Conservation (phyloP, 2,329 filamentous ascomycete species). For the Colletotrichum spaethianum region DNA sequence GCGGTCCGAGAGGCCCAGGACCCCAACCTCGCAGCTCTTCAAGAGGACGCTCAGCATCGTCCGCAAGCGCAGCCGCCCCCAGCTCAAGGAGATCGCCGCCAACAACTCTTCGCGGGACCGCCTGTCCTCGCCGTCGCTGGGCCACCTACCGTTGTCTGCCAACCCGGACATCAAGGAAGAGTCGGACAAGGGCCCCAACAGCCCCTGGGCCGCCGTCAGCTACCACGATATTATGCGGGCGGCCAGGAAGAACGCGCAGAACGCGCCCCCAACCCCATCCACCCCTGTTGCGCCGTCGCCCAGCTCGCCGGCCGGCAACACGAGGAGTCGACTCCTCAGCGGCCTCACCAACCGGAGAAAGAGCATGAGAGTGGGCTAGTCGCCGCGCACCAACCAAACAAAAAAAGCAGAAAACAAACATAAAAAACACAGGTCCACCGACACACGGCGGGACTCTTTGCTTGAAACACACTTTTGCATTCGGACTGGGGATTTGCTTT, state of each 20-base stretch:
- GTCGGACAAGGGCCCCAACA: conserved; percentile 45
- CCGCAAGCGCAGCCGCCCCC: conserved; percentile 68
- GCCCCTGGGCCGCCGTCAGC: conserved; percentile 53
- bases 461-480: conserved; percentile 33
- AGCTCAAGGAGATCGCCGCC: conserved; percentile 54
- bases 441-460: conserved; percentile 17
- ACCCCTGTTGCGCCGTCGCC: conserved; percentile 49
- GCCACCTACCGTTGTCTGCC: conserved; percentile 51
- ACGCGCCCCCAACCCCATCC: conserved; percentile 37
- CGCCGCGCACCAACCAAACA: conserved; percentile 8
- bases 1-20: conserved; percentile 57
- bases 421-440: conserved; percentile 11
- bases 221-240: conserved; percentile 64
- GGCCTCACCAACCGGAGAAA: conserved; percentile 55
- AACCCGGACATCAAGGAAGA: conserved; percentile 51
- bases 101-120: conserved; percentile 54
- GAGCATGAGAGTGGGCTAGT: conserved; percentile 54
- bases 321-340: conserved; percentile 51
- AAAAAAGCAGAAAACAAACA: conserved; percentile 15
- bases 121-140: conserved; percentile 44
- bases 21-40: conserved; percentile 61
- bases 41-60: conserved; percentile 69
- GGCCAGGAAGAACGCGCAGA: conserved; percentile 58
- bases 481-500: conserved; percentile 35
- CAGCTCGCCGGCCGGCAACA: conserved; percentile 45